Conservation (phyloP, 345 rosid species). For the Gossypium stocksii region DNA sequence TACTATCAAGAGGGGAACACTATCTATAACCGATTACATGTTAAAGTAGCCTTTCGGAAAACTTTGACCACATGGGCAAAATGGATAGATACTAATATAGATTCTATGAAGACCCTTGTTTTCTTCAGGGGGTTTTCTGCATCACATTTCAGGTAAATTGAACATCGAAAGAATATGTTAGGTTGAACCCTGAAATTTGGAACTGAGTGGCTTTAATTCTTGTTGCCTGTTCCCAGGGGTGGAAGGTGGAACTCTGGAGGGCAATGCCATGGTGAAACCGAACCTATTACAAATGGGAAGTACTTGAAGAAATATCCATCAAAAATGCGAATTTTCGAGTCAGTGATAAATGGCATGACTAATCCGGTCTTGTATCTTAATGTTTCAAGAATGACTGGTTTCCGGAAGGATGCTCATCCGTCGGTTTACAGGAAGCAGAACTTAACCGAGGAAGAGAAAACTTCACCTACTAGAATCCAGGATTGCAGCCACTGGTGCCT, state of each 20-base stretch:
- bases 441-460: slow-evolving; percentile 24
- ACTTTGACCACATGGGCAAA: slow-evolving; percentile 44
- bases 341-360: slow-evolving; percentile 30
- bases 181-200: neutral
- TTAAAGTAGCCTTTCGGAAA: slow-evolving; percentile 33
- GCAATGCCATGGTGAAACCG: slow-evolving; percentile 33
- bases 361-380: slow-evolving; percentile 35
- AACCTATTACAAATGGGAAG: slow-evolving; percentile 24
- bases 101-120: slow-evolving; percentile 34
- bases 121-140: slow-evolving; percentile 42
- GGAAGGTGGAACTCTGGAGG: slow-evolving; percentile 54
- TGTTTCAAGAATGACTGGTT: slow-evolving; percentile 38
- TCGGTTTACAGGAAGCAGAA: slow-evolving; percentile 36
- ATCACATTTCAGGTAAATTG: slow-evolving; percentile 37
- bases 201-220: neutral
- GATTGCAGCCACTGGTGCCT: slow-evolving; percentile 62
- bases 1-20: slow-evolving; percentile 46
- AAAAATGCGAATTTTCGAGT: slow-evolving; percentile 36
- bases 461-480: slow-evolving; percentile 23
- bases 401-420: slow-evolving; percentile 43
- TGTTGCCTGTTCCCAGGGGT: slow-evolving; percentile 26
- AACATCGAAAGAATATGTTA: too few species aligned
- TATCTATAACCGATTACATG: slow-evolving; percentile 28
- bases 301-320: slow-evolving; percentile 27
- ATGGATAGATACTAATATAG: slow-evolving; percentile 40